A percentile compares a stretch with the other conserved stretches of the same genome.
phyloP scores from a whole-genome alignment of 768 basidiomycete species.

The Boletus patriciae region DNA sequence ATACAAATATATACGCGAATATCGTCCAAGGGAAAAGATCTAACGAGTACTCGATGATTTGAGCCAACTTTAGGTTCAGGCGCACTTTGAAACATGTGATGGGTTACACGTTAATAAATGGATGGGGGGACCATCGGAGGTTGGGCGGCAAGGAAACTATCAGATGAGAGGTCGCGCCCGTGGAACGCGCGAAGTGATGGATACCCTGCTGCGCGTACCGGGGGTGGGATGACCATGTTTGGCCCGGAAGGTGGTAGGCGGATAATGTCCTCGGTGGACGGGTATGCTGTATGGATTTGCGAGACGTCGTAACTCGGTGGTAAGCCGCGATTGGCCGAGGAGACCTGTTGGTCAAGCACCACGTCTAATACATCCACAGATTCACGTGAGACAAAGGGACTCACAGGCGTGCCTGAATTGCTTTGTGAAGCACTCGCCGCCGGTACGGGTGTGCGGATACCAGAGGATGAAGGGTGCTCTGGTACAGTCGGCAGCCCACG shows the following conservation, averaged over 20 bases:
- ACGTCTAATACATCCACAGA: neutral
- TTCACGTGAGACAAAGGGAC: conserved; percentile 3
- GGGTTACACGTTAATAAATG: conserved; percentile 19
- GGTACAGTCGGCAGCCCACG: conserved; percentile 8
- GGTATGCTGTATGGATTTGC: conserved; percentile 5
- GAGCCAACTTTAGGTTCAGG: neutral
- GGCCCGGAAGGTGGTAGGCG: conserved; percentile 25
- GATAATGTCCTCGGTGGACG: conserved; percentile 28
- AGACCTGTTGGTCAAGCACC: conserved; percentile 2
- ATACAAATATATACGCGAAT: conserved; percentile 6
- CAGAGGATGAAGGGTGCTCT: neutral
- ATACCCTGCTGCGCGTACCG: conserved; percentile 40
- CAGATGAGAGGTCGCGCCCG: conserved; percentile 27
- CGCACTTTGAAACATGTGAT: conserved; percentile 7
- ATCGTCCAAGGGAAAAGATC: conserved; percentile 11
- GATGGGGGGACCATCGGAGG: conserved; percentile 23
- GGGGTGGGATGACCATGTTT: conserved; percentile 37
- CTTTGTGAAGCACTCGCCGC: neutral
- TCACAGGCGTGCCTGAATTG: conserved; percentile 15
- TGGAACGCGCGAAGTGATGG: conserved; percentile 18
- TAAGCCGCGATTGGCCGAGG: conserved; percentile 2
- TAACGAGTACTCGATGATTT: neutral
- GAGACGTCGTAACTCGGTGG: conserved; percentile 21
- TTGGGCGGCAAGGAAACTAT: conserved; percentile 27
- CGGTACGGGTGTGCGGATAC: neutral